Evolutionary conservation across 805 yeast genomes (phyloP).

Genomic region (Peterozyma toletana): DNA sequence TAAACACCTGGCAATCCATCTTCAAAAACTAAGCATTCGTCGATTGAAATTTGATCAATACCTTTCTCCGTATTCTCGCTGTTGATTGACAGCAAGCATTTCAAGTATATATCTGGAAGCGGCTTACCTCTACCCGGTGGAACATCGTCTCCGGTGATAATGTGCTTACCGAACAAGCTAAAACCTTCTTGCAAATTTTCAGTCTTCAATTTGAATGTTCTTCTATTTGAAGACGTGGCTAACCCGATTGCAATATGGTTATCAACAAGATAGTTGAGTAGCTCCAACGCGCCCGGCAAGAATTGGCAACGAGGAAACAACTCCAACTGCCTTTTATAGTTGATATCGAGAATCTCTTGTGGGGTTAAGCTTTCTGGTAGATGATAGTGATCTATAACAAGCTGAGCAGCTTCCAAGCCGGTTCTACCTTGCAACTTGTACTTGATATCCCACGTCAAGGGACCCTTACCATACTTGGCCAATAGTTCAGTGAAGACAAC

Average conservation of each 20-base stretch:
- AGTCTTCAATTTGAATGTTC: constrained; percentile 68
- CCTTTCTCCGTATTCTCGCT: constrained; percentile 34
- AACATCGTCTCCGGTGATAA: constrained; percentile 88
- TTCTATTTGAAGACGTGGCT: constrained; percentile 74
- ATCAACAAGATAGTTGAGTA: constrained; percentile 45
- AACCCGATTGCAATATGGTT: constrained; percentile 72
- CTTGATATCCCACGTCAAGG: constrained; percentile 86
- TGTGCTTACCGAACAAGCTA: constrained; percentile 50
- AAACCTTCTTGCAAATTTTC: constrained; percentile 59
- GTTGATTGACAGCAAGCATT: constrained; percentile 70
- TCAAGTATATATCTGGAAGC: constrained; percentile 84
- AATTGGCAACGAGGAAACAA: constrained; percentile 60
- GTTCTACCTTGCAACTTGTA: constrained; percentile 87
- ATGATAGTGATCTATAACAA: constrained; percentile 60
- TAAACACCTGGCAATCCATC: constrained; percentile 91
- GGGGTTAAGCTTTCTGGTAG: constrained; percentile 50
- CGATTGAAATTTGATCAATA: constrained; percentile 46
- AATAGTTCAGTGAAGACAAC: constrained; percentile 63
- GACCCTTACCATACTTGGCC: constrained; percentile 65
- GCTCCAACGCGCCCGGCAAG: constrained; percentile 80
- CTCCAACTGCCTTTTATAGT: constrained; percentile 43
- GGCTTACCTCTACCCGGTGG: constrained; percentile 91
- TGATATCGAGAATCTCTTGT: constrained; percentile 50
- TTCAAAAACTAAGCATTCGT: constrained; percentile 86
- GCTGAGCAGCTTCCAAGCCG: constrained; percentile 63